Percentiles rank a stretch among this genome's conserved stretches.
These are phyloP conservation scores for Saccharomycopsis schoenii DNA, from an alignment of 805 yeast species.

Conservation along the genomic window DNA sequence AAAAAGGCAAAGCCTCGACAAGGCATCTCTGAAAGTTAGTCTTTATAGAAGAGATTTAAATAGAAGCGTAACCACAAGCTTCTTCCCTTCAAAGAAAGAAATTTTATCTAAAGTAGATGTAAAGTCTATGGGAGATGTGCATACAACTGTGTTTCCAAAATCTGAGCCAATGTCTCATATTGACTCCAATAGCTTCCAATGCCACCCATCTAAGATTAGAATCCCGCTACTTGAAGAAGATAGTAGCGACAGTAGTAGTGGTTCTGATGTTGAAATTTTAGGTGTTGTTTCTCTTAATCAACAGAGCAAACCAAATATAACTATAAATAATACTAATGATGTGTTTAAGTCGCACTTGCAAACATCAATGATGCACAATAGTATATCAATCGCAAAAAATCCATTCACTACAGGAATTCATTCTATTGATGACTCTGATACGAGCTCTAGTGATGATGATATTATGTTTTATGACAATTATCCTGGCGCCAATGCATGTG, in stretches of 20 bases:
- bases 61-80: background rate
- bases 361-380: background rate
- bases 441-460: background rate
- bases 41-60: background rate
- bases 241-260: background rate
- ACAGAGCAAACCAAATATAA: background rate
- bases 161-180: background rate
- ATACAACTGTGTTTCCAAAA: background rate
- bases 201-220: background rate
- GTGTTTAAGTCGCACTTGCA: background rate
- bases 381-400: background rate
- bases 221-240: background rate
- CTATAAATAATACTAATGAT: background rate
- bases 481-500: background rate
- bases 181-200: background rate
- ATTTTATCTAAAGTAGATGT: background rate
- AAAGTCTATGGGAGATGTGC: background rate
- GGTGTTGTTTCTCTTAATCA: background rate
- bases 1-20: background rate
- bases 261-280: background rate
- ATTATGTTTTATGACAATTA: background rate
- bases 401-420: background rate
- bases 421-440: background rate
- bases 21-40: background rate
- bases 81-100: background rate